Evolutionary conservation across 192 early-diverging fungal species (phyloP), one percentile per base, ranked within the genome.

Genomic region (Umbelopsis ramanniana): DNA sequence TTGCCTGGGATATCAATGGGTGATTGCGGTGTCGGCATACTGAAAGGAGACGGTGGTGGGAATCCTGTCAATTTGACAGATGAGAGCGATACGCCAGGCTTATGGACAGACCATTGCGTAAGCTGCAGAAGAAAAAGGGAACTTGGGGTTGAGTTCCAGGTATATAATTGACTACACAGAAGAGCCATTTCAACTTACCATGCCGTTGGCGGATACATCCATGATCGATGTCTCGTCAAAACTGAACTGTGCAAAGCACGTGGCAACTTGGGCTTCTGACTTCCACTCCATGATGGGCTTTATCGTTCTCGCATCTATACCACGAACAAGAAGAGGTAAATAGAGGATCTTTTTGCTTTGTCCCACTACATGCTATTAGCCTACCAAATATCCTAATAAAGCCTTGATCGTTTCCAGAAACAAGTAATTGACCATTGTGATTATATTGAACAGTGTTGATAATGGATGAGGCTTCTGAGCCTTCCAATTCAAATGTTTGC

Each of bases 201-300:
- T 26, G 38, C 82, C 82, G 47, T 52, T 23, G 4, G 79, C 69
- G 46, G 86, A 82, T 6, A 88, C 79, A 54, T 82, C 80, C 47
- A 79, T 84, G 45, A 88, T 86, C 0, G 83, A 82, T 21, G 82
- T 89, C 67, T 89, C 88, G 57, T 89, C 88, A 80, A 89, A 89
- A 52, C 85, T 89, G 66, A 88, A 89, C 35, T 80, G 84, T 24
- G 86, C 84, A 2, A 81, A 83, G 52, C 84, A 79, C 12, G 84
- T 74, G 37, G 81, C 57, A 11, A 74, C 68, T 22, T 66, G 46
- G n/a, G 76, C 69, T 3, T 45, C 21, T 57, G 53, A 23, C 23
- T 76, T 79, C 88, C 88, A 89, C 24, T 87, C 81, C 77, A 88
- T 84, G 47, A 89, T 89, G 11, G 75, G 67, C n/a, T 75, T 78